phyloP scores from a whole-genome alignment of 1,139 yeast species.

The Yamadazyma trypodendri region DNA sequence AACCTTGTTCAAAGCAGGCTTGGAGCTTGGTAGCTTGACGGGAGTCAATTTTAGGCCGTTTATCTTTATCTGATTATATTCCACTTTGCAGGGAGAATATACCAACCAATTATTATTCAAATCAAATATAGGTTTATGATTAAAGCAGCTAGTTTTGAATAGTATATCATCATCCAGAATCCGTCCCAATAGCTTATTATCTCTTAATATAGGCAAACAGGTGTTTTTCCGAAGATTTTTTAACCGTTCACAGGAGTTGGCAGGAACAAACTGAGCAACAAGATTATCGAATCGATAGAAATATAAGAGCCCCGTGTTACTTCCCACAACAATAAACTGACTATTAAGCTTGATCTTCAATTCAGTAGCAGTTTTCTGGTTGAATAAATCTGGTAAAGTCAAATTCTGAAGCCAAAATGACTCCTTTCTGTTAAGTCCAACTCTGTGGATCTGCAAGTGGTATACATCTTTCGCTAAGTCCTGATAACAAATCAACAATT shows the following conservation, averaged over 20 bases:
- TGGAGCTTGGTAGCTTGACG: constrained; percentile 45
- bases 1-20: constrained; percentile 46
- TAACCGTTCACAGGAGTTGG: constrained; percentile 22
- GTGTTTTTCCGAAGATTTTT: constrained; percentile 24
- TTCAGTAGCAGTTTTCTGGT: constrained; percentile 5
- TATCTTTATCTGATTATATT: constrained; percentile 30
- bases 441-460: constrained; percentile 8
- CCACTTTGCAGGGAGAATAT: constrained; percentile 43
- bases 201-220: constrained; percentile 24
- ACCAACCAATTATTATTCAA: constrained; percentile 51
- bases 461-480: neutral
- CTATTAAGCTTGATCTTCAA: constrained; percentile 23
- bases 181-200: constrained; percentile 13
- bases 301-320: constrained; percentile 24
- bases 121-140: constrained; percentile 47
- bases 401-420: constrained; percentile 8
- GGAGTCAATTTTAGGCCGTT: constrained; percentile 33
- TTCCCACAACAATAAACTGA: constrained; percentile 23
- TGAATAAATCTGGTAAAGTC: constrained; percentile 7
- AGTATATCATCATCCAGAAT: constrained; percentile 22
- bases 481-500: constrained; percentile 6
- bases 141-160: constrained; percentile 33
- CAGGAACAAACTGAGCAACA: constrained; percentile 11
- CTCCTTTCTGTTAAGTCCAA: neutral
- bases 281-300: constrained; percentile 15